Base-by-base conservation (phyloP, 768 basidiomycete species). In the Pisolithus orientalis region DNA sequence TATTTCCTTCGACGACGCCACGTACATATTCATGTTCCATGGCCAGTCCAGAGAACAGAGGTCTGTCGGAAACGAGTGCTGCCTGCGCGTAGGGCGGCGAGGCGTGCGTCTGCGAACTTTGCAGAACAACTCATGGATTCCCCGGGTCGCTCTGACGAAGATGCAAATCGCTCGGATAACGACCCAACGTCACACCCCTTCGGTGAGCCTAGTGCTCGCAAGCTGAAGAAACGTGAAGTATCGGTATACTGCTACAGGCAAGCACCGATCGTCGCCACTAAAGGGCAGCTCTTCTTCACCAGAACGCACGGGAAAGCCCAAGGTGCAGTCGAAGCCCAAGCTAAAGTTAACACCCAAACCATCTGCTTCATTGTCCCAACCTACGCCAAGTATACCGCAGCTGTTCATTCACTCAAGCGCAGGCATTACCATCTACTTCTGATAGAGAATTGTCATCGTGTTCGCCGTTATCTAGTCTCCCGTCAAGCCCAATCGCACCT, bases 31-130 rank as follows among this genome's bases (percentile, higher is more conserved):
- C 27, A 14, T 24, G 25, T n/a, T 31, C 46, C 56, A 64, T 65
- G 63, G 27, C 57, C 16, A 56, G 51, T 17, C 43, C 44, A 46
- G 13, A 45, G 25, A 38, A 38, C 28, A 11, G 13, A 17, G 27
- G 21, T 8, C 39, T 59, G 34, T 56, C 53, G 1, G 61, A 52
- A 52, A 9, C 53, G 37, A 7, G 49, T 61, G 14, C 34, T 62
- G 8, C 67, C 70, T 6, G 49, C 57, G 29, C 72, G 73, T 7
- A 64, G 62, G 25, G 70, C 73, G 3, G 72, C 72, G 0, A 49
- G 61, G 45, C 62, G 57, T 21, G 74, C 74, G 43, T 50, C 58
- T 2, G 65, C 60, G 4, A 62, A 55, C 50, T 62, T 76, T 53
- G 58, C 65, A 43, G 64, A 58, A 9, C 72, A 75, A 40, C 63